A percentile compares a stretch with the other conserved stretches of the same genome.
phyloP scores from a whole-genome alignment of 306 rosid species.

The Potentilla sterilis region DNA sequence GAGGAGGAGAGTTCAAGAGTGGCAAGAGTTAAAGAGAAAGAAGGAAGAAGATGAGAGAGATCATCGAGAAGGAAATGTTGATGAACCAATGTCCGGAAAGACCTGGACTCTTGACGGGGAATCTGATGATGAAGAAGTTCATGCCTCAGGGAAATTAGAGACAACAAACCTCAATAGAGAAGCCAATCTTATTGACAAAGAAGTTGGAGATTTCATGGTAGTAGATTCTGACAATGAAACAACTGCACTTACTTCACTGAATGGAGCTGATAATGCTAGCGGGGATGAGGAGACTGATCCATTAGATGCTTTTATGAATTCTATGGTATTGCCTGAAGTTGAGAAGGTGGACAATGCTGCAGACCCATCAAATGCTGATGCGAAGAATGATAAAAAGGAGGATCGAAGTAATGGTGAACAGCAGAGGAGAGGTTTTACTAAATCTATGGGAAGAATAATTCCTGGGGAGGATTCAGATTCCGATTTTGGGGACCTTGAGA shows the following conservation, averaged over 20 bases:
- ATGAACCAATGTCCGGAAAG: slow-evolving; percentile 68
- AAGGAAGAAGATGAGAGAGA: slow-evolving; percentile 77
- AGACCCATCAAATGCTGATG: slow-evolving; percentile 32
- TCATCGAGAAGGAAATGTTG: slow-evolving; percentile 50
- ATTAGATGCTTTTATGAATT: slow-evolving; percentile 92
- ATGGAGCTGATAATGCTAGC: slow-evolving; percentile 16
- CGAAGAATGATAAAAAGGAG: slow-evolving; percentile 42
- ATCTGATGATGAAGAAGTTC: slow-evolving; percentile 80
- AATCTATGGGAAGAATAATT: slow-evolving; percentile 82
- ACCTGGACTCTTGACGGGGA: slow-evolving; percentile 97
- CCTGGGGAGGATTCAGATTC: slow-evolving; percentile 95
- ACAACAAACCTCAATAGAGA: slow-evolving; percentile 52
- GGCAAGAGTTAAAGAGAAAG: slow-evolving; percentile 86
- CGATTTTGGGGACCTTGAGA: slow-evolving; percentile 67
- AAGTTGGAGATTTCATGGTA: slow-evolving; percentile 34
- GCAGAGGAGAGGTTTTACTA: slow-evolving; percentile 58
- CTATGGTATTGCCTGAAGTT: slow-evolving; percentile 87
- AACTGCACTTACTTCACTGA: slow-evolving; percentile 13
- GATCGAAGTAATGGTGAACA: slow-evolving; percentile 43
- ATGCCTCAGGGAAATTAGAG: slow-evolving; percentile 39
- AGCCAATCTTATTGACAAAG: slow-evolving; percentile 36
- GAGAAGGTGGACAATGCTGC: slow-evolving; percentile 56
- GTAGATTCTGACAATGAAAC: slow-evolving; percentile 46
- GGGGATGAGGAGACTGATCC: slow-evolving; percentile 80
- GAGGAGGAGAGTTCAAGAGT: slow-evolving; percentile 92